phyloP scores from a whole-genome alignment of 306 rosid species.

The Inga laurina region DNA sequence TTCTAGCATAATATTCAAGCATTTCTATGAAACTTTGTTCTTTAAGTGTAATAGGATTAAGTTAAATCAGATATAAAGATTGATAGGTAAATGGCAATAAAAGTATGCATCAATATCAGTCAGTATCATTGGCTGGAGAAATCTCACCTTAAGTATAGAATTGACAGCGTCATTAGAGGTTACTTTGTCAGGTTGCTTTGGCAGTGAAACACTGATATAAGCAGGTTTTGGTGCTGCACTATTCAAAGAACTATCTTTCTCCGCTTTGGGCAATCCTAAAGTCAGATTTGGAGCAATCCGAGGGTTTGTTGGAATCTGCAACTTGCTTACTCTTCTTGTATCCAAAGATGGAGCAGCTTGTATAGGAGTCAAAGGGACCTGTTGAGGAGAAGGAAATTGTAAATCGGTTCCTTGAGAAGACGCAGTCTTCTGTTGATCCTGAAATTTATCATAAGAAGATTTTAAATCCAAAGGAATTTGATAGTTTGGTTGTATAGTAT shows the following conservation, averaged over 20 bases:
- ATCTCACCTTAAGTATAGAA: slow-evolving; percentile 73
- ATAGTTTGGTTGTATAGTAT: slow-evolving; percentile 72
- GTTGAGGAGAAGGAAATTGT: slow-evolving; percentile 67
- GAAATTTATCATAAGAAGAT: slow-evolving; percentile 86
- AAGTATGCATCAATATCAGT: slow-evolving; percentile 18
- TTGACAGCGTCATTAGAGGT: slow-evolving; percentile 68
- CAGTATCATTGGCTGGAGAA: slow-evolving; percentile 23
- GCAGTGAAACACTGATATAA: slow-evolving; percentile 78
- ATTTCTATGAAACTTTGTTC: not conserved
- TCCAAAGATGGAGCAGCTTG: slow-evolving; percentile 67
- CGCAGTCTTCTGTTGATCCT: slow-evolving; percentile 74
- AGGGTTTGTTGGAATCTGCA: slow-evolving; percentile 98
- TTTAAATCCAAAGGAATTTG: slow-evolving; percentile 84
- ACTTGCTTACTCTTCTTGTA: slow-evolving; percentile 61
- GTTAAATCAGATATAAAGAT: slow-evolving; percentile 7
- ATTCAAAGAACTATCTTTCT: slow-evolving; percentile 62
- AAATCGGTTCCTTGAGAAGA: slow-evolving; percentile 58
- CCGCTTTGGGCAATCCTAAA: slow-evolving; percentile 60
- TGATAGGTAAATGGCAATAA: not conserved
- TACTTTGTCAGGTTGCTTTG: slow-evolving; percentile 60
- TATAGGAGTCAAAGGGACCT: slow-evolving; percentile 48
- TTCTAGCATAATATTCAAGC: slow-evolving; percentile 3
- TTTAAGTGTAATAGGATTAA: slow-evolving; percentile 1
- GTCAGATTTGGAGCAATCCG: slow-evolving; percentile 85
- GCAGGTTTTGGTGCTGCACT: slow-evolving; percentile 69